Base-by-base conservation (phyloP, 83 land plant species). In the Thuja plicata region DNA sequence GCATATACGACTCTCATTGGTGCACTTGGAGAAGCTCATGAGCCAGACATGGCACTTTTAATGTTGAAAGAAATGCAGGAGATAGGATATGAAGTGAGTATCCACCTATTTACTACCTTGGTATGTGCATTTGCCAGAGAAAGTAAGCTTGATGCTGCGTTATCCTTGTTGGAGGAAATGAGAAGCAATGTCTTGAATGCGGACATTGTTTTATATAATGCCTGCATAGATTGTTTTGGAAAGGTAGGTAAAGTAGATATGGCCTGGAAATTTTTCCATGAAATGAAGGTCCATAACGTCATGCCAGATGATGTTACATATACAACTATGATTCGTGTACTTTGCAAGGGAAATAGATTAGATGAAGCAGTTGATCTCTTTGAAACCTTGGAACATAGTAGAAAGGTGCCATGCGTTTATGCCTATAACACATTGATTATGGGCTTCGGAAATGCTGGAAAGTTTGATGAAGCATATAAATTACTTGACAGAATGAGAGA, bases 361-460 rank as follows among this genome's bases (percentile, higher is more conserved):
- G 81, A 90, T 38, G 97, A 94, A 88, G 97, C 98, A 34, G 90
- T 89, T 1, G 93, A 93, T 15, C 30, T 94, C 19, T 95, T 95
- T 92, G 94, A 95, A 74, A 90, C 92, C 66, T 94, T 96, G 98
- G 94, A 96, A 45, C 70, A n/a, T 5, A 89, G 88, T 32, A 88
- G 93, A 62, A 86, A 83, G 46, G 92, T 91, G 10, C 98, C 98
- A 32, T 93, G 94, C 89, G 96, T 91, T 11, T 93, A 93, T 92
- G 95, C 96, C 48, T 96, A 94, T 86, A 96, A 91, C 88, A 96
- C 96, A 16, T 94, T 96, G 93, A 93, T 96, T 71, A 89, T 94
- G 93, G 94, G 96, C 46, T 95, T 92, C 91, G 94, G 94, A n/a
- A 91, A 92, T 78, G 91, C 89, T 85, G 95, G 95, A 34, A 92